These are phyloP conservation scores for Ustilago crameri DNA, from an alignment of 1,284 basidiomycete species.

Conservation along the genomic window DNA sequence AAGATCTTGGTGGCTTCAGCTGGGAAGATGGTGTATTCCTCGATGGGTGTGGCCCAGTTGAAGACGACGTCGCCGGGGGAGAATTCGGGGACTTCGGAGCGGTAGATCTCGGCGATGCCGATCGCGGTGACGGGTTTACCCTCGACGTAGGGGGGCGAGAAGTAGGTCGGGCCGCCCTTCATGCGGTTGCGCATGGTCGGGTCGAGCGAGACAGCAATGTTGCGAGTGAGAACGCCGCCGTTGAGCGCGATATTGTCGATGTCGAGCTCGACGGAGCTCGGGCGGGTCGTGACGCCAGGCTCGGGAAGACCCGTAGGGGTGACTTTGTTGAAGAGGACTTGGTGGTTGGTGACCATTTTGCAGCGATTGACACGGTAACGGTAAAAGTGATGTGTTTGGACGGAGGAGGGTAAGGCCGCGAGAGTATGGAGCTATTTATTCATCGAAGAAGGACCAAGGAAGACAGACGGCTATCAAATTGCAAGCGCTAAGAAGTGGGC, in stretches of 20 bases:
- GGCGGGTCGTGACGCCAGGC: constrained; percentile 39
- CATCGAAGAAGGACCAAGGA: not conserved
- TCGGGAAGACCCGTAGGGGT: constrained; percentile 40
- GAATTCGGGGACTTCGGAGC: constrained; percentile 29
- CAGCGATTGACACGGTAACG: not conserved
- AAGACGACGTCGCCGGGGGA: constrained; percentile 31
- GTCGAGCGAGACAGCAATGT: constrained; percentile 51
- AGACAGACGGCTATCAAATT: not conserved
- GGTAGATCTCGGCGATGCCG: constrained; percentile 38
- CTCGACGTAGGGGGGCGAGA: constrained; percentile 30
- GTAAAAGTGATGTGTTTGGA: not conserved
- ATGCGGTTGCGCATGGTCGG: constrained; percentile 53
- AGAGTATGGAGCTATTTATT: no score
- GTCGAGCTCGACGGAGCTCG: constrained; percentile 23
- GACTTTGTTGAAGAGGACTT: constrained; percentile 49
- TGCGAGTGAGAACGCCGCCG: constrained; percentile 42
- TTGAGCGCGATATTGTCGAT: constrained; percentile 42
- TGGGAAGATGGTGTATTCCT: constrained; percentile 40
- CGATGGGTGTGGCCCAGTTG: constrained; percentile 33
- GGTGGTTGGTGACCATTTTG: constrained; percentile 51
- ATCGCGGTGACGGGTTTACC: constrained; percentile 41
- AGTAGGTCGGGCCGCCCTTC: constrained; percentile 46
- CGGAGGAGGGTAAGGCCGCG: no score
- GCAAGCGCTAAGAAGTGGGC: no score
- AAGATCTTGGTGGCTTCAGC: constrained; percentile 5